phyloP scores from a whole-genome alignment of 305 asterid genomes.

The Fraxinus velutina region DNA sequence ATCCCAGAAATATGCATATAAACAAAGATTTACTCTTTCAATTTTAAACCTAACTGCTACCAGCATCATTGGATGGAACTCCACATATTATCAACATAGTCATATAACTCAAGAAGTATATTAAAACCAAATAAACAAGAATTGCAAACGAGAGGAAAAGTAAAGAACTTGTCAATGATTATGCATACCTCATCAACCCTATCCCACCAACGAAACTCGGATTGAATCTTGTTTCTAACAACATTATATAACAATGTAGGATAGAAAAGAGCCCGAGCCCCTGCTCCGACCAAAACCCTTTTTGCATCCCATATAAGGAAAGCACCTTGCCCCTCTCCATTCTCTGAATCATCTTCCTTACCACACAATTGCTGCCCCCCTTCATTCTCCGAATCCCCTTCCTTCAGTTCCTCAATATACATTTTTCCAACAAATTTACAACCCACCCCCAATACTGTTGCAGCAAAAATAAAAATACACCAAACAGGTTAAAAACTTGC shows the following conservation, averaged over 20 bases:
- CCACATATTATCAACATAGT: constrained; percentile 11
- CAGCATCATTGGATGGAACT: neutral
- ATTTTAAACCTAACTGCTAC: neutral
- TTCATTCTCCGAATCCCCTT: constrained; percentile 45
- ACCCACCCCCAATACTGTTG: constrained; percentile 3
- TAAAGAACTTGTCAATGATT: neutral
- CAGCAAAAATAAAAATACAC: neutral
- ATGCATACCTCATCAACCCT: constrained; percentile 74
- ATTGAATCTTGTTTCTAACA: constrained; percentile 72
- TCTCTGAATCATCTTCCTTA: neutral
- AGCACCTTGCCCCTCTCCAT: constrained; percentile 33
- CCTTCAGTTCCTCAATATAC: constrained; percentile 70
- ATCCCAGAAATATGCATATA: neutral
- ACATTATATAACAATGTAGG: constrained; percentile 89
- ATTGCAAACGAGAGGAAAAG: neutral
- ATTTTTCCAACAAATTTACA: constrained; percentile 30
- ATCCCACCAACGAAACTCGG: constrained; percentile 98
- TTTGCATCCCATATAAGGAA: constrained; percentile 59
- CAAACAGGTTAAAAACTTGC: neutral
- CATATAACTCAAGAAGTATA: neutral
- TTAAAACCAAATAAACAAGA: neutral
- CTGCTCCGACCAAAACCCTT: constrained; percentile 80
- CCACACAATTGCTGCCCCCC: constrained; percentile 35
- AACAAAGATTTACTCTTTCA: neutral
- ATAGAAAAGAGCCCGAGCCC: constrained; percentile 90